phyloP scores from a whole-genome alignment of 805 yeast genomes.

The Candida tammaniensis region DNA sequence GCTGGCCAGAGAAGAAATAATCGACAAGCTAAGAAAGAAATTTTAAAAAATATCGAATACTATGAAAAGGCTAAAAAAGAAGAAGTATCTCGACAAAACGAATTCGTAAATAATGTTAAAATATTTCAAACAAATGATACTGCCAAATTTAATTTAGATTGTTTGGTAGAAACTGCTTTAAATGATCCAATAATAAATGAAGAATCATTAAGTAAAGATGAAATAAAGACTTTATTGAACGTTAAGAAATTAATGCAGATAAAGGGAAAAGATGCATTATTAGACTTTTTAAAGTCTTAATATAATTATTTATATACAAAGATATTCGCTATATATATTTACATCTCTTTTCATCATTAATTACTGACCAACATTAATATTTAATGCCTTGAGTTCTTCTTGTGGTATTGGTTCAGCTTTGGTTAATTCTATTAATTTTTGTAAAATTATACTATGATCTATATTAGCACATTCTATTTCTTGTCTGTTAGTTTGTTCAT shows the following conservation, averaged over 20 bases:
- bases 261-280: conserved; percentile 67
- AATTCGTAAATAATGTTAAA: conserved; percentile 10
- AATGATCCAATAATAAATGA: conserved; percentile 8
- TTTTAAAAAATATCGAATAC: conserved; percentile 19
- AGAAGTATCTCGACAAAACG: conserved; percentile 6
- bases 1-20: background rate
- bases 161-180: conserved; percentile 43
- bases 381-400: conserved; percentile 37
- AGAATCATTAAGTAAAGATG: conserved; percentile 23
- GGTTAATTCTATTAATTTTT: conserved; percentile 49
- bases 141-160: conserved; percentile 41
- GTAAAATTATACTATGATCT: conserved; percentile 51
- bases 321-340: conserved; percentile 3
- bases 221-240: conserved; percentile 48
- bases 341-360: conserved; percentile 5
- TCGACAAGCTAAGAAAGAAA: conserved; percentile 16
- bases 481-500: conserved; percentile 26
- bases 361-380: conserved; percentile 4
- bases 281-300: conserved; percentile 50
- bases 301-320: too few species aligned
- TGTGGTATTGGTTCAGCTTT: conserved; percentile 52
- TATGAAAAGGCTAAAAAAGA: conserved; percentile 21
- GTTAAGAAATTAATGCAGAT: conserved; percentile 60
- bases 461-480: conserved; percentile 53
- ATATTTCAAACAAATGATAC: conserved; percentile 9